Evolutionary conservation across 2,329 filamentous ascomycete genomes (phyloP).

Genomic region (Exophiala viscosa): DNA sequence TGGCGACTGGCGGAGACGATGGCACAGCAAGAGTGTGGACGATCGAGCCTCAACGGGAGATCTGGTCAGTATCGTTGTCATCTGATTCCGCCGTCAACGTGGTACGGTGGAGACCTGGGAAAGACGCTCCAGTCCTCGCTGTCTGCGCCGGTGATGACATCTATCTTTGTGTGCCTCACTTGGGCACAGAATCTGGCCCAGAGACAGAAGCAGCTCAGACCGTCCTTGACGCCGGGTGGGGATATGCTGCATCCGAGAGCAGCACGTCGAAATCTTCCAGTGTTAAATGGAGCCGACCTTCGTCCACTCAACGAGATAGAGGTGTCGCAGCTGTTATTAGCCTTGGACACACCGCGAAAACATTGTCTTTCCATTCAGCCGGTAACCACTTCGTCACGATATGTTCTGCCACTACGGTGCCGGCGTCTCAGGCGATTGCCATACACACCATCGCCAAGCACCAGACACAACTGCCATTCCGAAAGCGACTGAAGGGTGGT

Average conservation of each 20-base stretch:
- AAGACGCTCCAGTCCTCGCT: constrained; percentile 75
- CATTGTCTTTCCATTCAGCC: constrained; percentile 86
- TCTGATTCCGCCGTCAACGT: constrained; percentile 72
- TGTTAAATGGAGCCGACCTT: constrained; percentile 79
- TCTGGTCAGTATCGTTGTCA: constrained; percentile 78
- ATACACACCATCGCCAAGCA: constrained; percentile 96
- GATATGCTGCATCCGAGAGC: constrained; percentile 63
- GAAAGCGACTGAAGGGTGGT: constrained; percentile 63
- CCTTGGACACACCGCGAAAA: constrained; percentile 76
- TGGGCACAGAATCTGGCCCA: constrained; percentile 30
- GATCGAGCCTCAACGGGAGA: constrained; percentile 75
- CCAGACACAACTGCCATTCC: constrained; percentile 90
- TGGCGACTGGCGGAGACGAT: constrained; percentile 92
- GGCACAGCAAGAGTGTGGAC: constrained; percentile 91
- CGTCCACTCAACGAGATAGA: constrained; percentile 66
- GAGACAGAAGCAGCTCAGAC: constrained; percentile 66
- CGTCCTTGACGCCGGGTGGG: constrained; percentile 83
- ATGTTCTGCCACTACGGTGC: constrained; percentile 60
- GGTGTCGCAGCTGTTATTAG: constrained; percentile 76
- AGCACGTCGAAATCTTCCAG: constrained; percentile 56
- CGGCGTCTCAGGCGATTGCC: constrained; percentile 64
- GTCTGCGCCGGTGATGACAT: constrained; percentile 81
- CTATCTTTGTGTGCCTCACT: constrained; percentile 75
- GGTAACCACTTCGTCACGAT: constrained; percentile 94
- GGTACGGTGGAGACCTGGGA: constrained; percentile 83